A percentile compares a stretch with the other conserved stretches of the same genome.
phyloP scores from a whole-genome alignment of 164 flowering plant species.

The Macadamia tetraphylla region DNA sequence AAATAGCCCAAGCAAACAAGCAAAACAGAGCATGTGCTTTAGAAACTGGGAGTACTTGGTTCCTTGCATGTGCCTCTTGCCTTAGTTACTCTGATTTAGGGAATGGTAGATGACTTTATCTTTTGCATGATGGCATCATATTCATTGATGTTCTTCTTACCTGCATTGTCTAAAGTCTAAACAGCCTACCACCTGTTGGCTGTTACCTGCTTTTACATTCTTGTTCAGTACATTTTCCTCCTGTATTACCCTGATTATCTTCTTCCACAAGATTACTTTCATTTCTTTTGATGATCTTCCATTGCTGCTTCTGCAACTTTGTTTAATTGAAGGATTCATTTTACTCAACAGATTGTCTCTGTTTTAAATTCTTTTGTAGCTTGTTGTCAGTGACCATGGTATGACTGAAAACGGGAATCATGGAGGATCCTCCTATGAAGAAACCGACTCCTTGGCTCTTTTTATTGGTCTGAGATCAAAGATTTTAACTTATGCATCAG shows the following conservation, averaged over 20 bases:
- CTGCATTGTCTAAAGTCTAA: too few relatives aligned
- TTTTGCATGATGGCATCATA: neutral
- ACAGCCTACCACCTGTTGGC: too few relatives aligned
- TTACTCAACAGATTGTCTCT: neutral
- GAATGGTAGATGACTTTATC: neutral
- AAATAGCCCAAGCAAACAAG: too few relatives aligned
- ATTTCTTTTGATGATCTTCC: neutral
- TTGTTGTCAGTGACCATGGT: slow-evolving; percentile 96
- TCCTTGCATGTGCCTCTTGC: too few relatives aligned
- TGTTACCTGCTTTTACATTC: too few relatives aligned
- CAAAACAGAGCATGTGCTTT: too few relatives aligned
- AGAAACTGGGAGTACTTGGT: too few relatives aligned
- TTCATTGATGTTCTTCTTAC: too few relatives aligned
- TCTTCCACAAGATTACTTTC: neutral
- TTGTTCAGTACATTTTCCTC: too few relatives aligned
- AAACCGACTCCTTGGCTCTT: slow-evolving; percentile 81
- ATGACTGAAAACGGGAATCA: slow-evolving; percentile 95
- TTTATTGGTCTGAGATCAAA: slow-evolving; percentile 44
- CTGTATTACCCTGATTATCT: too few relatives aligned
- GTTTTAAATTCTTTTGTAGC: slow-evolving; percentile 27
- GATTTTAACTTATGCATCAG: slow-evolving; percentile 28
- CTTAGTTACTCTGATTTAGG: neutral
- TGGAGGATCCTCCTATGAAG: slow-evolving; percentile 95
- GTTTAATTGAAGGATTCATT: neutral
- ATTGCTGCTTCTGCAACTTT: neutral